These are phyloP conservation scores for Botrytis paeoniae DNA, from an alignment of 2,329 filamentous ascomycete species.

Conservation along the genomic window DNA sequence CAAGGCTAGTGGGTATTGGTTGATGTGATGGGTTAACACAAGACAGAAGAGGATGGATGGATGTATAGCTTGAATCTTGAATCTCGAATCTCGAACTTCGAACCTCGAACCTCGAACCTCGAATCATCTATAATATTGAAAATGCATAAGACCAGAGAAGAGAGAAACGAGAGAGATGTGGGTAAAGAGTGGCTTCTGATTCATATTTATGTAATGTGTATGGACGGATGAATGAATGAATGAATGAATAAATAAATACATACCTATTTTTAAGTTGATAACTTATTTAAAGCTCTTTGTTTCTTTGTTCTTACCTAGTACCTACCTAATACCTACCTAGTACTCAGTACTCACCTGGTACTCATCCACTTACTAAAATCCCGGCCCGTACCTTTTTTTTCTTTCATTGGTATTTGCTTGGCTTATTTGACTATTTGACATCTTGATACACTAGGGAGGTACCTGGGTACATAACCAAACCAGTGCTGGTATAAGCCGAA, in stretches of 20 bases:
- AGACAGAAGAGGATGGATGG: not conserved
- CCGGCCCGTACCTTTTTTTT: not conserved
- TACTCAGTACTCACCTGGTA: no score
- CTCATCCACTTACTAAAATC: not conserved
- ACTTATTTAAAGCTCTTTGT: not conserved
- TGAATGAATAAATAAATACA: not conserved
- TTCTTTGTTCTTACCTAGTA: not conserved
- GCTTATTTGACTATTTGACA: not conserved
- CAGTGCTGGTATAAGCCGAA: not conserved
- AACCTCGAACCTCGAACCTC: not conserved
- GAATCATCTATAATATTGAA: not conserved
- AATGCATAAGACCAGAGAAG: not conserved
- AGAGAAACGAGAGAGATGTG: not conserved
- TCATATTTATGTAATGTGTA: not conserved
- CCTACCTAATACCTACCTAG: not conserved
- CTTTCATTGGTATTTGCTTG: not conserved
- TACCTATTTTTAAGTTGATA: not conserved
- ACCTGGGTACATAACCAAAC: no score
- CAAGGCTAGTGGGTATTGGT: constrained; percentile 7
- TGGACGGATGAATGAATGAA: not conserved
- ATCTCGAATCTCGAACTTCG: not conserved
- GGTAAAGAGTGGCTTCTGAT: not conserved
- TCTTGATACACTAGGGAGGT: not conserved
- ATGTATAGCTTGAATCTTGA: no score
- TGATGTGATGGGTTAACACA: not conserved